Conservation (phyloP, 2,329 filamentous ascomycete genomes). For the Colletotrichum costaricense region DNA sequence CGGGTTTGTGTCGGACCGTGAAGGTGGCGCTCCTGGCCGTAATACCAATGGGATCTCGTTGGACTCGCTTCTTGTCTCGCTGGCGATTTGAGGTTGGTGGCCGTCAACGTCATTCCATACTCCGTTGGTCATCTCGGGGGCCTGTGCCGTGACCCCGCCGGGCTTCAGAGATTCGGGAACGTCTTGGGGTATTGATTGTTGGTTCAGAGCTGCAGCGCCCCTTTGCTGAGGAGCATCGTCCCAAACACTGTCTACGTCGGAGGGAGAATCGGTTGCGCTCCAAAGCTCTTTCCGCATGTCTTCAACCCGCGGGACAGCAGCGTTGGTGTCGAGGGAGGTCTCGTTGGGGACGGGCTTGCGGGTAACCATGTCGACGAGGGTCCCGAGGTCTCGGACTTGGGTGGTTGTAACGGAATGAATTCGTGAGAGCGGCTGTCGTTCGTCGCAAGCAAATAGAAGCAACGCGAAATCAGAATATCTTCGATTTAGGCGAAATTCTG, state of each 20-base stretch:
- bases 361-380: conserved; percentile 51
- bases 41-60: conserved; percentile 46
- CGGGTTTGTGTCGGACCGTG: conserved; percentile 60
- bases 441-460: conserved; percentile 2
- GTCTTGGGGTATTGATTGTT: conserved; percentile 27
- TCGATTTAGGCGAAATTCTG: background rate
- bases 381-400: conserved; percentile 28
- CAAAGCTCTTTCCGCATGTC: conserved; percentile 45
- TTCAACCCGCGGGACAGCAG: conserved; percentile 40
- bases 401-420: background rate
- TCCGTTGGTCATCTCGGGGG: conserved; percentile 43
- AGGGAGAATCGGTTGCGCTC: conserved; percentile 47
- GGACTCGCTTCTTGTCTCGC: conserved; percentile 5
- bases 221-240: conserved; percentile 38
- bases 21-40: conserved; percentile 40
- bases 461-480: background rate
- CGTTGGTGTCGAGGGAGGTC: conserved; percentile 40
- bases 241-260: conserved; percentile 40
- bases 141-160: conserved; percentile 39
- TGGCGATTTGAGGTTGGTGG: conserved; percentile 27
- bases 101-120: conserved; percentile 44
- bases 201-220: conserved; percentile 12
- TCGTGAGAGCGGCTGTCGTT: background rate
- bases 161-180: conserved; percentile 48
- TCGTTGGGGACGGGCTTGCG: conserved; percentile 51